A percentile compares a stretch with the other conserved stretches of the same genome.
phyloP scores from a whole-genome alignment of 306 rosid species.

The Amphicarpaea edgeworthii region DNA sequence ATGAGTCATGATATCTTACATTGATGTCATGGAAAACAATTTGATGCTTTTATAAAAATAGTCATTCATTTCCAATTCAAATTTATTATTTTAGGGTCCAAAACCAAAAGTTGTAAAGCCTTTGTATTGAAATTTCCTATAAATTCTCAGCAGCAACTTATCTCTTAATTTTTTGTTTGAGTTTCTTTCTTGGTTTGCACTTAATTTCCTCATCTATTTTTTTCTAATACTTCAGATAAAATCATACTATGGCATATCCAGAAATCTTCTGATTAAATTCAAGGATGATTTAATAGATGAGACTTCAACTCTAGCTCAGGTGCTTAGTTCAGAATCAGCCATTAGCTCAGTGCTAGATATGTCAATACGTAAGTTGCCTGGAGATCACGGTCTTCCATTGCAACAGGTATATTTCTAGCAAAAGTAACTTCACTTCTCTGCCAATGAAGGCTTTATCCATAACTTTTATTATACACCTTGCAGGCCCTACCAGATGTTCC shows the following conservation, averaged over 20 bases:
- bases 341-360: slow-evolving; percentile 93
- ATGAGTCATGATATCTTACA: background rate
- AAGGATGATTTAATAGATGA: slow-evolving; percentile 89
- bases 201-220: slow-evolving; percentile 20
- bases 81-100: background rate
- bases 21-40: slow-evolving; percentile 13
- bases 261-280: slow-evolving; percentile 91
- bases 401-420: slow-evolving; percentile 72
- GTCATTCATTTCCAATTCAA: background rate
- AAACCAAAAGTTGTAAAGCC: background rate
- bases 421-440: slow-evolving; percentile 7
- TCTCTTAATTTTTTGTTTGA: background rate
- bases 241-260: slow-evolving; percentile 89
- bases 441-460: background rate
- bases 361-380: slow-evolving; percentile 89
- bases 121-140: background rate
- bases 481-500: slow-evolving; percentile 96
- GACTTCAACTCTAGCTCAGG: slow-evolving; percentile 79
- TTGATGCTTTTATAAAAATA: slow-evolving; percentile 12
- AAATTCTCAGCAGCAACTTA: background rate
- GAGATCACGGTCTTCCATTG: slow-evolving; percentile 95
- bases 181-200: slow-evolving; percentile 2
- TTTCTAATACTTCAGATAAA: slow-evolving; percentile 70
- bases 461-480: slow-evolving; percentile 42
- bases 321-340: slow-evolving; percentile 90